A percentile compares a stretch with the other conserved stretches of the same genome.
These are phyloP conservation scores for Gossypium davidsonii DNA, from an alignment of 441 rosid genomes.

Conservation along the genomic window DNA sequence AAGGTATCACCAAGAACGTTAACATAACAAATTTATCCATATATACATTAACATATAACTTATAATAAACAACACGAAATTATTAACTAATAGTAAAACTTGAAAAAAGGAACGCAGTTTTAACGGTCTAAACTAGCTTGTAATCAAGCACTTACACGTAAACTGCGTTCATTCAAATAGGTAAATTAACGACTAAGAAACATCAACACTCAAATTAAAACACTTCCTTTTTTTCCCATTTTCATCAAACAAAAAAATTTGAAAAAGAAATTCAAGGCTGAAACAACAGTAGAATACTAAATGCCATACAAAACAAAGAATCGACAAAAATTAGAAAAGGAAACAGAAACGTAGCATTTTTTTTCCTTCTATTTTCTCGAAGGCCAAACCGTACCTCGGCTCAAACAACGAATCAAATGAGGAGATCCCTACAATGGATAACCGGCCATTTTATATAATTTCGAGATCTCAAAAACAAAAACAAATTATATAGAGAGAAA, in stretches of 20 bases:
- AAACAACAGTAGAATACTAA: neutral
- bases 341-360: neutral
- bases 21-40: neutral
- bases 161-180: neutral
- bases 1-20: neutral
- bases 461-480: constrained; percentile 9
- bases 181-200: neutral
- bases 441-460: constrained; percentile 5
- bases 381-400: constrained; percentile 14
- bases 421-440: neutral
- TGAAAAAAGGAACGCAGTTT: neutral
- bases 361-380: constrained; percentile 11
- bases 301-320: neutral
- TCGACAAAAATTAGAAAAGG: neutral
- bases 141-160: neutral
- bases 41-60: neutral
- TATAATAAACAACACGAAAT: neutral
- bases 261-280: neutral
- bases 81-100: neutral
- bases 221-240: neutral
- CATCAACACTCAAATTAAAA: neutral
- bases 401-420: neutral
- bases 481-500: neutral
- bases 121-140: neutral
- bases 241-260: neutral